A percentile compares a stretch with the other conserved stretches of the same genome.
phyloP scores from a whole-genome alignment of 129 eudicot genomes.

The Gnaphalium uliginosum region DNA sequence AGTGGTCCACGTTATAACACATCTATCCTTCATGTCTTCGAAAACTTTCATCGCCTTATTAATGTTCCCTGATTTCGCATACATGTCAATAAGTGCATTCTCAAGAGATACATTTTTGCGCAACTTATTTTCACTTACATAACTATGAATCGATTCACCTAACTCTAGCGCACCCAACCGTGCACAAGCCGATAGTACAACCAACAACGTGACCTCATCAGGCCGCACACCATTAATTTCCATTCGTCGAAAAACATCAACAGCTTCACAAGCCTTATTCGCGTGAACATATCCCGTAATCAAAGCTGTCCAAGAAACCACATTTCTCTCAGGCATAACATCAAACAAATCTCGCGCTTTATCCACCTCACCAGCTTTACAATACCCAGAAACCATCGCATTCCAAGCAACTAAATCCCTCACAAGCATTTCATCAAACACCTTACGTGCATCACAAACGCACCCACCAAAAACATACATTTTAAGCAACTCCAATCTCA shows the following conservation, averaged over 20 bases:
- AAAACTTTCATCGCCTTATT: slow-evolving; percentile 36
- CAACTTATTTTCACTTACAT: slow-evolving; percentile 20
- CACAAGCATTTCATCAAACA: slow-evolving; percentile 47
- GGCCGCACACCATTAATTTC: slow-evolving; percentile 35
- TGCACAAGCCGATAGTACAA: slow-evolving; percentile 45
- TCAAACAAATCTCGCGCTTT: slow-evolving; percentile 33
- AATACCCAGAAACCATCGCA: slow-evolving; percentile 61
- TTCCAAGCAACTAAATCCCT: slow-evolving; percentile 52
- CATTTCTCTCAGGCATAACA: slow-evolving; percentile 39
- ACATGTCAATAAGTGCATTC: slow-evolving; percentile 59
- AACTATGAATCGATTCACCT: slow-evolving; percentile 48
- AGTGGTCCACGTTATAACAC: slow-evolving; percentile 57
- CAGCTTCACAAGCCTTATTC: slow-evolving; percentile 38
- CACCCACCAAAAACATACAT: slow-evolving; percentile 38
- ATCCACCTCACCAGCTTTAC: slow-evolving; percentile 43
- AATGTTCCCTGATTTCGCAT: slow-evolving; percentile 52
- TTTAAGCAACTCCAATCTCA: slow-evolving; percentile 35
- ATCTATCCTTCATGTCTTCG: slow-evolving; percentile 37
- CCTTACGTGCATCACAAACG: slow-evolving; percentile 43
- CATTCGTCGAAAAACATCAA: slow-evolving; percentile 42
- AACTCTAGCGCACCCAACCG: slow-evolving; percentile 47
- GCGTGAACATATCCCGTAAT: slow-evolving; percentile 46
- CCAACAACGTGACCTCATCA: slow-evolving; percentile 51
- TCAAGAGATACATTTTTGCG: slow-evolving; percentile 29
- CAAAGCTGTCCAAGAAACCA: slow-evolving; percentile 51